Percentiles rank a stretch among this genome's conserved stretches.
Conservation (phyloP, 1,284 basidiomycete genomes). For the Moniliella sp. region DNA sequence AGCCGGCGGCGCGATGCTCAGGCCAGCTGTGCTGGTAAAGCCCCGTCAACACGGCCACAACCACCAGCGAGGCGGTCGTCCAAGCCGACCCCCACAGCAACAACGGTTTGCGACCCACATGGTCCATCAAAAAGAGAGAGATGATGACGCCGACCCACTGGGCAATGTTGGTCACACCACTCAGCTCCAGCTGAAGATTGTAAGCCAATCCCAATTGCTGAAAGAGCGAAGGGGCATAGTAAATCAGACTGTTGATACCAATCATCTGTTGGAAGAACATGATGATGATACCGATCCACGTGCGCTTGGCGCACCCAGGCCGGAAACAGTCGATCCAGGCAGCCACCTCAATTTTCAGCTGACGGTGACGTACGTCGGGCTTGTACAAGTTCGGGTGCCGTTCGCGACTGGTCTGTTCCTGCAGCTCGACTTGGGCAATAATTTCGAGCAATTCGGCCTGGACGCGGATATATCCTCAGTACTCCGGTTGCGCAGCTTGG, state of each 20-base stretch:
- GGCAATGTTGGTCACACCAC: constrained; percentile 6
- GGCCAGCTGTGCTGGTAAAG: constrained; percentile 4
- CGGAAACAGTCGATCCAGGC: constrained; percentile 5
- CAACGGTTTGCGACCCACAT: constrained; percentile 7
- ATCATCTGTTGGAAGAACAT: constrained; percentile 8
- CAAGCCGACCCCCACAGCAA: constrained; percentile 4
- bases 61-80: constrained; percentile 2
- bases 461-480: constrained; percentile 9
- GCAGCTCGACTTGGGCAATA: constrained; percentile 36
- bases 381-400: constrained; percentile 44
- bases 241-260: neutral
- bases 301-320: constrained; percentile 4
- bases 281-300: constrained; percentile 5
- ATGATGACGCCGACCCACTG: constrained; percentile 8
- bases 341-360: constrained; percentile 42
- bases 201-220: constrained; percentile 7
- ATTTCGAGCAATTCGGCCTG: constrained; percentile 12
- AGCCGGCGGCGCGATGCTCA: constrained; percentile 4
- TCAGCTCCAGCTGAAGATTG: constrained; percentile 5
- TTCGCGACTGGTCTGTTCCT: constrained; percentile 9
- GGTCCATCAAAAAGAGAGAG: constrained; percentile 8
- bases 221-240: constrained; percentile 15
- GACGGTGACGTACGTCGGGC: constrained; percentile 42
- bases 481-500: constrained; percentile 13
- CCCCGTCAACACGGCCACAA: constrained; percentile 4